Evolutionary conservation across 345 rosid species (phyloP).

Genomic region (Lumnitzera racemosa): DNA sequence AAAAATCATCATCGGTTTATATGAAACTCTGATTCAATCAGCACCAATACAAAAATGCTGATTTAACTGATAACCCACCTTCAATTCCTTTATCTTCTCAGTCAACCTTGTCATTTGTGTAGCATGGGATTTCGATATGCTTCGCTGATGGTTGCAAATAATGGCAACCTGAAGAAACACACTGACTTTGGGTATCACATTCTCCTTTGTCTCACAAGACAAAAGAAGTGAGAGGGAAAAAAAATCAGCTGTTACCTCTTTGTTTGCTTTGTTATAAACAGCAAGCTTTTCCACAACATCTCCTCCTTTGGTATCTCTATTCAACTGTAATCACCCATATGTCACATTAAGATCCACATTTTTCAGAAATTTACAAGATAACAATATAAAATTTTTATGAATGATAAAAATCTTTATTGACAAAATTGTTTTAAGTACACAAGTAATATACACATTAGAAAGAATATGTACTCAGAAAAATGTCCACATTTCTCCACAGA

Average conservation of each 20-base stretch:
- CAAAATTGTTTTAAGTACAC: no score
- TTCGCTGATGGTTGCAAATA: conserved; percentile 97
- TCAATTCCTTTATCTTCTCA: conserved; percentile 66
- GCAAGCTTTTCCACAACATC: conserved; percentile 64
- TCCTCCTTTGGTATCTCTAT: conserved; percentile 61
- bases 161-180: conserved; percentile 73
- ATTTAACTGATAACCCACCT: conserved; percentile 32
- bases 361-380: no score
- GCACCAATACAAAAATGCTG: not conserved
- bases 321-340: conserved; percentile 44
- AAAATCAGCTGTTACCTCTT: conserved; percentile 43
- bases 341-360: not conserved
- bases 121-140: conserved; percentile 71
- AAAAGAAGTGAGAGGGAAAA: no score
- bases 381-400: no score
- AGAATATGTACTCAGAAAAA: no score
- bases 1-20: no score
- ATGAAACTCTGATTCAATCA: not conserved
- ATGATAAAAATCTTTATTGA: no score
- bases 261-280: conserved; percentile 82
- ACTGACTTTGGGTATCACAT: not conserved
- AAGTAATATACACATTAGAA: no score
- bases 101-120: conserved; percentile 75
- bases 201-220: not conserved
- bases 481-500: no score